Conservation (phyloP, 495 filamentous ascomycete genomes). For the Neurospora sp. region DNA sequence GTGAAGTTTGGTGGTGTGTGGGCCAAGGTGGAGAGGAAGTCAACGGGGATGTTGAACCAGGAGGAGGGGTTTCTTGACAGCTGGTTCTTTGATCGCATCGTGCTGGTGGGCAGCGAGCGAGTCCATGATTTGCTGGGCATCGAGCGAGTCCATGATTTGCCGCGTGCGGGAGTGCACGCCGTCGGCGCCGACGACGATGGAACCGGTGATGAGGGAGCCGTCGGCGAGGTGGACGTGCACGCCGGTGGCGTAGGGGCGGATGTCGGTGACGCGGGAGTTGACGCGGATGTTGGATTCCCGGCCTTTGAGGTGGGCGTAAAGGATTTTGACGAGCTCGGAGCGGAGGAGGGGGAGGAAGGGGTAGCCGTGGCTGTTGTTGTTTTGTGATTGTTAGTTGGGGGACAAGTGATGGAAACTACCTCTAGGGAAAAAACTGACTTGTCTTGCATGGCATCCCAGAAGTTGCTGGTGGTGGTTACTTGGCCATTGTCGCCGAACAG, state of each 20-base stretch:
- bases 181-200: slow-evolving; percentile 43
- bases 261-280: slow-evolving; percentile 21
- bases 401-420: too few species aligned
- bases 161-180: slow-evolving; percentile 37
- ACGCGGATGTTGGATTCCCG: slow-evolving; percentile 20
- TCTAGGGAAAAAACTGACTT: neutral
- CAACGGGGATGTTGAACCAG: too few species aligned
- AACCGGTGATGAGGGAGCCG: slow-evolving; percentile 29
- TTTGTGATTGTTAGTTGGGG: neutral
- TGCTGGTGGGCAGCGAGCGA: too few species aligned
- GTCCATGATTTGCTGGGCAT: slow-evolving; percentile 1
- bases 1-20: too few species aligned
- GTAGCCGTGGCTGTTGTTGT: slow-evolving; percentile 23
- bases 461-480: neutral
- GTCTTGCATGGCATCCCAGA: slow-evolving; percentile 3
- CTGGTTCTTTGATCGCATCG: too few species aligned
- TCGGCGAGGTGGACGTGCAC: slow-evolving; percentile 26
- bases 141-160: slow-evolving; percentile 29
- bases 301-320: slow-evolving; percentile 24
- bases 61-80: too few species aligned
- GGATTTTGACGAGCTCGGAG: slow-evolving; percentile 20
- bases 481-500: slow-evolving; percentile 8
- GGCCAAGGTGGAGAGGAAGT: too few species aligned
- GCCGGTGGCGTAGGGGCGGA: slow-evolving; percentile 10
- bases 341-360: slow-evolving; percentile 24